Evolutionary conservation across 306 rosid species (phyloP), one percentile per base, ranked within the genome.

Genomic region (Abrus pulchellus): DNA sequence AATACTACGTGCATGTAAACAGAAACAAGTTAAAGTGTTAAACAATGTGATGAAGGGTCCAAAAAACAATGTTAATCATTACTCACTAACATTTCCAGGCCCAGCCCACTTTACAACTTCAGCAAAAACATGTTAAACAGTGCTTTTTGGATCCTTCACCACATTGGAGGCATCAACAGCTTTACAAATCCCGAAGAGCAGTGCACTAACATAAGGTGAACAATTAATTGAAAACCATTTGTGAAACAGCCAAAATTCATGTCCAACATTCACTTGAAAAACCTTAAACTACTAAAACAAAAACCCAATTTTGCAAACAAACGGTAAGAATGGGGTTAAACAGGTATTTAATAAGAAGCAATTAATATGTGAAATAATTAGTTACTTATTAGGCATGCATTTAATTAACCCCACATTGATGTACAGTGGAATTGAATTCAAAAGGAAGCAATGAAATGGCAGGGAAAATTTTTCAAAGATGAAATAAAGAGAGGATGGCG

Each of bases 321-420:
- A 20, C 20, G 20, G 20, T 20, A 20, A 20, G 20, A 20, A 20
- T 20, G 20, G 20, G 20, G 20, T 20, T 20, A 20, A 20, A 20
- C 20, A 20, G 20, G 20, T 20, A 20, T 20, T 0, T 20, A 20
- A 20, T 20, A 20, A 20, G 20, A 20, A 34, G 2, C 41, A 59
- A 59, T 12, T 32, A n/a, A n/a, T 7, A 1, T 1, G 32, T 64
- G 6, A 36, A 66, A 66, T 66, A 66, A 66, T 66, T 66, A 66
- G 72, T 20, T 9, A 40, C n/a, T 66, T 66, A 66, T 66, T 41
- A 67, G 5, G 73, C 55, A 44, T 67, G 55, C 40, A 67, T 67
- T 28, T 44, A 28, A 27, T 36, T 36, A 28, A 27, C 40, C 55
- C 27, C 5, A 43, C 40, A 27, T 67, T 67, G 55, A 67, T 5